phyloP scores from a whole-genome alignment of 495 filamentous ascomycete species.

The Lophiostoma macrostomum region DNA sequence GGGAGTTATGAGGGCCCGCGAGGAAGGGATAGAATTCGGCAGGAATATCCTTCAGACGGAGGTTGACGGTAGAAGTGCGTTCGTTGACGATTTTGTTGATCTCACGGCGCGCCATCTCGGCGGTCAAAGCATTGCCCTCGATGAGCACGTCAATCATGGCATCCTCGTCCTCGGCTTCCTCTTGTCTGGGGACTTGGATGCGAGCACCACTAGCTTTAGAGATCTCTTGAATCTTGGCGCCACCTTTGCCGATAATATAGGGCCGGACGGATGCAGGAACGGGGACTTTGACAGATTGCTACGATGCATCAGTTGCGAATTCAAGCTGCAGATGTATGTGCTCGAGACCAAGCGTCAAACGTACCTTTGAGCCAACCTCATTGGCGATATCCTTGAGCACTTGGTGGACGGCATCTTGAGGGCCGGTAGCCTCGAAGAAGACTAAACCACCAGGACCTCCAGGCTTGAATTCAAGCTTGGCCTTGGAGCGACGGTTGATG shows the following conservation, averaged over 20 bases:
- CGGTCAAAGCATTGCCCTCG: conserved; percentile 84
- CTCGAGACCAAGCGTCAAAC: too few species aligned
- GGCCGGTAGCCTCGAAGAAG: conserved; percentile 77
- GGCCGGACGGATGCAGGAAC: conserved; percentile 79
- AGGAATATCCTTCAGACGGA: conserved; percentile 74
- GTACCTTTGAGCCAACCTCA: conserved; percentile 80
- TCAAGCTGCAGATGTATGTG: too few species aligned
- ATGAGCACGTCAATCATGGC: conserved; percentile 78
- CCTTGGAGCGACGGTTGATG: conserved; percentile 83
- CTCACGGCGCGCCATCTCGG: conserved; percentile 72
- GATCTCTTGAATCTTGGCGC: conserved; percentile 83
- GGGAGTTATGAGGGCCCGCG: conserved; percentile 70
- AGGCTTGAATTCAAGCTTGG: conserved; percentile 69
- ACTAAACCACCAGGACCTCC: conserved; percentile 61
- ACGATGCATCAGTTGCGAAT: conserved; percentile 20
- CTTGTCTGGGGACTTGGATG: conserved; percentile 80
- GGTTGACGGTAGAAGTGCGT: conserved; percentile 72
- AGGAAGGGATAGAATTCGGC: conserved; percentile 96
- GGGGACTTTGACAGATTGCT: conserved; percentile 71
- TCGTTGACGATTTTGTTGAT: conserved; percentile 84
- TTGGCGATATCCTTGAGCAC: conserved; percentile 81
- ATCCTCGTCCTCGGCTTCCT: conserved; percentile 71
- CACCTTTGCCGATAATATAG: conserved; percentile 87
- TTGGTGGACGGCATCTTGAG: conserved; percentile 70
- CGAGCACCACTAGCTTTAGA: conserved; percentile 79